These are phyloP conservation scores for Calvatia gigantea DNA, from an alignment of 768 basidiomycete genomes.

Conservation along the genomic window DNA sequence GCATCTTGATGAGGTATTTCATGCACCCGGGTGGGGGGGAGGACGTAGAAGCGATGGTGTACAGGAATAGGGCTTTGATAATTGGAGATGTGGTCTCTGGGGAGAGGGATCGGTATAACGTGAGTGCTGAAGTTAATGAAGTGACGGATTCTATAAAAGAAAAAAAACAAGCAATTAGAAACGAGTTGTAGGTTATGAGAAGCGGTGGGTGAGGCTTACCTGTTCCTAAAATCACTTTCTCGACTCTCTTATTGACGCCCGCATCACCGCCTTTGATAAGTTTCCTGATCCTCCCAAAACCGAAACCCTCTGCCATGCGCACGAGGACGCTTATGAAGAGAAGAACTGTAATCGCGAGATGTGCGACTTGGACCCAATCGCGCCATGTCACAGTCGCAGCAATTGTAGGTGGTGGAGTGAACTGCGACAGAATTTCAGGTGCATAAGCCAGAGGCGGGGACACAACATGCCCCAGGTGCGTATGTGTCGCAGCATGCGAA, in stretches of 20 bases:
- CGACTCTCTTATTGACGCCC: conserved; percentile 12
- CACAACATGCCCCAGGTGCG: conserved; percentile 49
- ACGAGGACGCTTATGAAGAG: conserved; percentile 54
- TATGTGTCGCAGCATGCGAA: conserved; percentile 21
- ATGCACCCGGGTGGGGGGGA: conserved; percentile 57
- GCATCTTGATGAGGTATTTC: conserved; percentile 27
- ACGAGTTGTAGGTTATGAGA: not conserved
- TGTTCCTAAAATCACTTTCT: conserved; percentile 15
- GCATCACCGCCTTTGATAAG: conserved; percentile 8
- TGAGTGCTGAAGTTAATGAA: not conserved
- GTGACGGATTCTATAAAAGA: not conserved
- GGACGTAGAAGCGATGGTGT: not conserved
- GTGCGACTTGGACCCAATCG: conserved; percentile 59
- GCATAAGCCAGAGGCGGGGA: conserved; percentile 40
- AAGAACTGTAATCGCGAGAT: conserved; percentile 60
- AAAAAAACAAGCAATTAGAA: not conserved
- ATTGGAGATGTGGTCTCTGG: conserved; percentile 1
- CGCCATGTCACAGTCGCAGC: conserved; percentile 33
- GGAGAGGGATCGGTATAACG: conserved; percentile 1
- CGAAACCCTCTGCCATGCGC: conserved; percentile 30
- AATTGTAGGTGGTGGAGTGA: conserved; percentile 21
- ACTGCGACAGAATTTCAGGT: conserved; percentile 28
- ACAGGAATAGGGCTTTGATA: conserved; percentile 3
- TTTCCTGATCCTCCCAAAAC: conserved; percentile 16
- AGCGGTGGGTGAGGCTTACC: conserved; percentile 20